These are phyloP conservation scores for Trifolium subterraneum DNA, from an alignment of 306 rosid species.

Conservation along the genomic window DNA sequence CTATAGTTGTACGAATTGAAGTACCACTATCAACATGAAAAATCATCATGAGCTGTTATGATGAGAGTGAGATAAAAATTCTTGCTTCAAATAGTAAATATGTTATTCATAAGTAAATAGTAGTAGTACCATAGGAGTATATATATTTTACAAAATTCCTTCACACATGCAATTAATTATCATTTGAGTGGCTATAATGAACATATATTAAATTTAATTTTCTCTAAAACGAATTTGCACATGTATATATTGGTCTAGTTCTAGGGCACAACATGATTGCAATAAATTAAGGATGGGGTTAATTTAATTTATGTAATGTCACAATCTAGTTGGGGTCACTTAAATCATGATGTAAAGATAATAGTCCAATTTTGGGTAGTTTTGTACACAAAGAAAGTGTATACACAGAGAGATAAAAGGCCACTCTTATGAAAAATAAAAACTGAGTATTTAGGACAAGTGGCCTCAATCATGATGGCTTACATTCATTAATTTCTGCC, in stretches of 20 bases:
- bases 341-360: constrained; percentile 39
- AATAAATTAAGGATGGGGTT: constrained; percentile 57
- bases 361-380: constrained; percentile 46
- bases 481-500: constrained; percentile 45
- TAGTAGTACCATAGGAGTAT: too few relatives aligned
- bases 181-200: constrained; percentile 1
- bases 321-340: constrained; percentile 62
- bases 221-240: constrained; percentile 26
- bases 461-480: constrained; percentile 45
- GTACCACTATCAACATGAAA: constrained; percentile 28
- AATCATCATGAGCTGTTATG: constrained; percentile 24
- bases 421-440: constrained; percentile 51
- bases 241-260: constrained; percentile 4
- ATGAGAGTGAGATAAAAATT: constrained; percentile 13
- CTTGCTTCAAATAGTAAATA: background rate
- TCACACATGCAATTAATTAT: background rate
- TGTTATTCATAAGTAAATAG: background rate
- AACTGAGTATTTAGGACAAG: constrained; percentile 37
- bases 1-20: constrained; percentile 15
- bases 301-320: constrained; percentile 61
- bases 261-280: constrained; percentile 59
- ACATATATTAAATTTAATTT: background rate
- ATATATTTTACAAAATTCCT: background rate
- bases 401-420: constrained; percentile 44
- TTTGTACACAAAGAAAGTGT: constrained; percentile 41